Evolutionary conservation across 768 basidiomycete species (phyloP), one percentile per base, ranked within the genome.

Genomic region (Hypholoma sublateritium): DNA sequence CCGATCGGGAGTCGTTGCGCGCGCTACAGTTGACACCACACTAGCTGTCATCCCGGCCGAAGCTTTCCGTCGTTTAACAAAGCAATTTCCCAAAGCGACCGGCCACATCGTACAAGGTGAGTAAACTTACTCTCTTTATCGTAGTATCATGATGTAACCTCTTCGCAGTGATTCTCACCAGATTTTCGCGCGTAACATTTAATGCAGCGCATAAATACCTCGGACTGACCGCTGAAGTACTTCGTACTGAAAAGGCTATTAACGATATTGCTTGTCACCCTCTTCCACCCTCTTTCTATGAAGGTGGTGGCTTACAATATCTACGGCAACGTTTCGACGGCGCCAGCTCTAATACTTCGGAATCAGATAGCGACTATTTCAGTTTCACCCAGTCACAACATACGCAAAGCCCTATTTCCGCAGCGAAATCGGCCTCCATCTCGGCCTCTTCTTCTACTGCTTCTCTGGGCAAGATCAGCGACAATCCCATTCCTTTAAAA

Each of bases 31-130:
- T 53, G 97, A 99, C 65, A 91, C 91, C 4, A 98, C 97, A 1
- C 76, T 99, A 17, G 97, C 96, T n/a, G 96, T 99, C 9, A 98
- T 99, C 54, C 97, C 97, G 22, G 96, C 97, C 2, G 95, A 98
- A 70, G 97, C 96, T 4, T 99, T 99, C 74, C 80, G 89, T 54
- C 80, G 95, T 49, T 76, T 99, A 39, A 98, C 96, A 2, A 93
- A 95, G 73, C 95, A 96, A 69, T 97, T 90, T 64, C 97, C 97
- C 0, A 98, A 98, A 66, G 95, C 97, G 3, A 92, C 95, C 36
- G 95, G 95, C 4, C 94, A 95, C 65, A 95, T 98, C 57, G 93
- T 97, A 0, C 93, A 95, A 83, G 93, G 94, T 87, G 66, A 35
- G 68, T 58, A 5, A 43, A 25, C 39, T 36, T n/a, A 41, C 59